Base-by-base conservation (phyloP, 2,329 filamentous ascomycete species). In the Penicillium sumatraense region DNA sequence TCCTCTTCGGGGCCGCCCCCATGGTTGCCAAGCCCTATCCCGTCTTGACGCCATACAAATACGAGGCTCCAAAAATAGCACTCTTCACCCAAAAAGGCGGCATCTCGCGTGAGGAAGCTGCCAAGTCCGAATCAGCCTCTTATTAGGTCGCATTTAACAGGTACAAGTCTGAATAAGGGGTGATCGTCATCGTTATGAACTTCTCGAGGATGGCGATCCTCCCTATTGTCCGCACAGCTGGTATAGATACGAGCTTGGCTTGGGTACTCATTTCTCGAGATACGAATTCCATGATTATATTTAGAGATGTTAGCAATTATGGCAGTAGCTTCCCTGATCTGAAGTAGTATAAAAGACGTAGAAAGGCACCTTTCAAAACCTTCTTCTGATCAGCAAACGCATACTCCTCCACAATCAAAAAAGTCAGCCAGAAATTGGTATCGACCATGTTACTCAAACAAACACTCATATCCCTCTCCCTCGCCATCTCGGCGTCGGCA, bases 51-150 rank as follows among this genome's bases (percentile, higher is more conserved):
- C 26, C 26, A 46, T 46, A 26, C 6, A 26, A n/a, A 46, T 46
- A 46, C 42, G 42, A 46, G 42, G 42, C 42, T 29, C 42, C 42
- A 46, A 46, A 46, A 46, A 46, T 46, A 46, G 42, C 42, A 46
- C 7, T n/a, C 18, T 46, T 46, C 42, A 46, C 42, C 18, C 13
- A 21, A 46, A 46, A 4, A 29, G 42, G 27, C 26, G 3, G 16
- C 18, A 46, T 46, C 26, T 46, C 42, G 42, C 42, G 42, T 46
- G 42, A 31, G 24, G 7, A 31, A 11, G 10, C 26, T 31, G 24
- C 26, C 26, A 33, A 31, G 26, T n/a, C 16, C n/a, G 9, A 31
- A 27, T 11, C 16, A 31, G 5, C 26, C 4, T 46, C 42, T 46
- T 18, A 5, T 27, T 46, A 31, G 24, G 26, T 31, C n/a, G 16